Evolutionary conservation across 2,329 filamentous ascomycete genomes (phyloP).

Genomic region (Alternaria rosae): DNA sequence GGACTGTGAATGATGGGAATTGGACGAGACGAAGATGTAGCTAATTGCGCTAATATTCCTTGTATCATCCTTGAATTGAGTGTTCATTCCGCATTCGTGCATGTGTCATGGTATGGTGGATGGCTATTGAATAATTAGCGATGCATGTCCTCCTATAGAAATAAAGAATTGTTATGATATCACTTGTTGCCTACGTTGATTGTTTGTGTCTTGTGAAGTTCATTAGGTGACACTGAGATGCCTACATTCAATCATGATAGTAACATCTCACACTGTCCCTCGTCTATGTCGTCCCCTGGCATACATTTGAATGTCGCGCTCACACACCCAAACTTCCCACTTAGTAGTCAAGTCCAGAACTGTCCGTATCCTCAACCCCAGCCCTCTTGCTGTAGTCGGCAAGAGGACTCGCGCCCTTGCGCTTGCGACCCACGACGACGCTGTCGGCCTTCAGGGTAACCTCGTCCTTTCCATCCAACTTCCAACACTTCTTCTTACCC

Average conservation of each 20-base stretch:
- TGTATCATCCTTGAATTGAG: not conserved
- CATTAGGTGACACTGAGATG: too few relatives aligned
- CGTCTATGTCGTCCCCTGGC: not conserved
- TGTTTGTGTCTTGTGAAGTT: not conserved
- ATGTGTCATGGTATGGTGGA: not conserved
- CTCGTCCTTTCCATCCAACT: not conserved
- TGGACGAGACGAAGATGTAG: not conserved
- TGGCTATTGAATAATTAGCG: not conserved
- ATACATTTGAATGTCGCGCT: not conserved
- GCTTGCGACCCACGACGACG: not conserved
- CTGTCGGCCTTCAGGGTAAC: not conserved
- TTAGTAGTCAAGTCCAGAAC: not conserved
- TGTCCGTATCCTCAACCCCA: not conserved
- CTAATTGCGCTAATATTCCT: not conserved
- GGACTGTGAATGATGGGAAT: not conserved
- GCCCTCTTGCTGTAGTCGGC: not conserved
- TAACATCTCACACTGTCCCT: not conserved
- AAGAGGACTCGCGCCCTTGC: not conserved
- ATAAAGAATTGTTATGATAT: not conserved
- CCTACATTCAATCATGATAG: not conserved
- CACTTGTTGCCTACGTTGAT: not conserved
- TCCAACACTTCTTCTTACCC: not conserved
- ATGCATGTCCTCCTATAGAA: not conserved
- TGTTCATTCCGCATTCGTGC: not conserved
- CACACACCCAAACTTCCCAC: not conserved